Conservation (phyloP, 2,329 filamentous ascomycete species). For the Talaromyces sp. region DNA sequence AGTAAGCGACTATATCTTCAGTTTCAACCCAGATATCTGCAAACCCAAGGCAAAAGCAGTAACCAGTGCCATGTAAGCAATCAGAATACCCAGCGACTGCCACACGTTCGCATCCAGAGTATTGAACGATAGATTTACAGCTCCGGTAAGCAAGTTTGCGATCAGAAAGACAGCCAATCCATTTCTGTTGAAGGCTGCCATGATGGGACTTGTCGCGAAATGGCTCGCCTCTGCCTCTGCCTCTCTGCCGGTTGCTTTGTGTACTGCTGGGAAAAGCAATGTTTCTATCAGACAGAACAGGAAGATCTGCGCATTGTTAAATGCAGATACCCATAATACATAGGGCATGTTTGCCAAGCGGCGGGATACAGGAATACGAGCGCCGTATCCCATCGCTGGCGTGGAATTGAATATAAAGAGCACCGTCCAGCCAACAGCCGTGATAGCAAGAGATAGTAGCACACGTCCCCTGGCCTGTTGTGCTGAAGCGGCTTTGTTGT, state of each 20-base stretch:
- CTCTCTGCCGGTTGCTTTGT: conserved; percentile 53
- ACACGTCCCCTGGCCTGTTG: conserved; percentile 52
- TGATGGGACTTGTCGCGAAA: conserved; percentile 72
- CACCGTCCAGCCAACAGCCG: conserved; percentile 64
- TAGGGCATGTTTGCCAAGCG: conserved; percentile 92
- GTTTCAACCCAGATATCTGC: conserved; percentile 36
- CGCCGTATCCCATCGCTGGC: conserved; percentile 64
- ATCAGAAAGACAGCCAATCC: conserved; percentile 79
- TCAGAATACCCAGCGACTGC: conserved; percentile 68
- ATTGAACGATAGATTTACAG: conserved; percentile 81
- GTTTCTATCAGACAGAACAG: conserved; percentile 75
- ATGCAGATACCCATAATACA: conserved; percentile 85
- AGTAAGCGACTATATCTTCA: conserved; percentile 22
- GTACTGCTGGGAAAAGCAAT: conserved; percentile 68
- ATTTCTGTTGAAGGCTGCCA: conserved; percentile 83
- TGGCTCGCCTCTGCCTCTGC: conserved; percentile 62
- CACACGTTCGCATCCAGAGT: conserved; percentile 68
- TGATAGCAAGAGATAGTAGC: conserved; percentile 60
- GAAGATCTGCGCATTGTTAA: conserved; percentile 79
- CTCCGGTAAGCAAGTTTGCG: conserved; percentile 83
- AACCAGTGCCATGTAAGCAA: conserved; percentile 66
- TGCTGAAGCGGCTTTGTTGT: conserved; percentile 35
- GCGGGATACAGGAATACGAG: conserved; percentile 69
- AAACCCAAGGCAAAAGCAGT: conserved; percentile 58
- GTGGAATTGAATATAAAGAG: conserved; percentile 68